A percentile compares a stretch with the other conserved stretches of the same genome.
These are phyloP conservation scores for Aspergillus sparsus DNA, from an alignment of 495 filamentous ascomycete species.

Conservation along the genomic window DNA sequence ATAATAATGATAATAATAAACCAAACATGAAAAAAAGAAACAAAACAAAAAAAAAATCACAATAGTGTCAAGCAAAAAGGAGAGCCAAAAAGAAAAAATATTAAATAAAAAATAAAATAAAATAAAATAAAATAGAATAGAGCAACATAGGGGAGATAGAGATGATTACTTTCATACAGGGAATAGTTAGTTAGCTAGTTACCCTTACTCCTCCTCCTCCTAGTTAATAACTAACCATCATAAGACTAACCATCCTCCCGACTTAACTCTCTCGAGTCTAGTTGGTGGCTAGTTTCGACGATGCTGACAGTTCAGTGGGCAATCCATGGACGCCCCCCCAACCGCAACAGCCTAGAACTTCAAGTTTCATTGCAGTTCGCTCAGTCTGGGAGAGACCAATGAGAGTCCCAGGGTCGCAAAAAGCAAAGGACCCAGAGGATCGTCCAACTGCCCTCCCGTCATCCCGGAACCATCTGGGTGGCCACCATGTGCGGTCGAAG, in stretches of 20 bases:
- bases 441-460: constrained; percentile 6
- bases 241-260: constrained; percentile 1
- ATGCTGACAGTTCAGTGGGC: constrained; percentile 3
- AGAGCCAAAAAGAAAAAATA: too few species aligned
- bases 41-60: too few species aligned
- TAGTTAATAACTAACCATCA: constrained; percentile 1
- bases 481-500: constrained; percentile 16
- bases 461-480: constrained; percentile 12
- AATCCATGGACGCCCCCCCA: constrained; percentile 1
- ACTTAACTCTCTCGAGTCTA: constrained; percentile 18
- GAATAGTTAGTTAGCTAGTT: too few species aligned
- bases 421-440: constrained; percentile 13
- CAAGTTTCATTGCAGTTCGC: not conserved
- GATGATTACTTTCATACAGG: not conserved
- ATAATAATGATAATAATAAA: not conserved
- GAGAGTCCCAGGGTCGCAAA: constrained; percentile 7
- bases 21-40: too few species aligned
- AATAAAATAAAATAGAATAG: too few species aligned
- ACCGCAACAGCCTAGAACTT: constrained; percentile 22
- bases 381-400: constrained; percentile 14
- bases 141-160: not conserved
- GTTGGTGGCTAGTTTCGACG: constrained; percentile 13
- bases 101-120: too few species aligned
- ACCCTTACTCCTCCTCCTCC: too few species aligned
- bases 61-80: too few species aligned